Base-by-base conservation (phyloP, 805 yeast genomes). In the Starmerella bacillaris region DNA sequence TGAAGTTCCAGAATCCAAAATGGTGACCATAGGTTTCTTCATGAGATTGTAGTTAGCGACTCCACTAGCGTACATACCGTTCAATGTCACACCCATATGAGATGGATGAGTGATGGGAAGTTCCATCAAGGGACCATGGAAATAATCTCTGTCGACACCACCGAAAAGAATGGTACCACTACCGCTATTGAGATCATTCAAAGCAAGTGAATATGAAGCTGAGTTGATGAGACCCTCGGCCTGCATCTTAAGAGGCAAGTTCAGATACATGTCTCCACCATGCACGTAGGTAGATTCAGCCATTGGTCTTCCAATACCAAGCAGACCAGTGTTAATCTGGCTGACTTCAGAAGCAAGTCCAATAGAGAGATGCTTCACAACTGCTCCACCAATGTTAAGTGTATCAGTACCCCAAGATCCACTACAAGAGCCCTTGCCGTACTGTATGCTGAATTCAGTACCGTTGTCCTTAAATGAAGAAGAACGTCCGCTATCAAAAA, bases 331-430 rank as follows among this genome's bases (percentile, higher is more conserved):
- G 18, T 67, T 54, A 7, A 86, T 72, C 41, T 72, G 71, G 3
- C 80, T 67, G 7, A 46, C 51, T 27, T 55, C 52, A 49, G 70
- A 72, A 3, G 80, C 89, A 14, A 80, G 70, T 1, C 92, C 95
- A 55, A 84, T 68, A 6, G 84, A 72, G 29, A 79, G 56, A 35
- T 59, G 56, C 2, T 62, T 47, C 15, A 78, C 58, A 3, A 63
- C 55, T 11, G 68, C 60, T 33, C 65, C 68, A 33, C 73, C 72
- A 37, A 80, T 53, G 8, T 48, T 44, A 17, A 84, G 65, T 33
- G 57, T 57, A 48, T 84, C 95, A 30, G 61, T 55, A 15, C 78
- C 92, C 70, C 73, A 73, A 9, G 44, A 40, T 9, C 78, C 79
- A 8, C 49, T 43, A 8, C 72, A 72, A 5, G 64, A 54, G 18